Base-by-base conservation (phyloP, 2,329 filamentous ascomycete species). In the Ampelomyces quisqualis region DNA sequence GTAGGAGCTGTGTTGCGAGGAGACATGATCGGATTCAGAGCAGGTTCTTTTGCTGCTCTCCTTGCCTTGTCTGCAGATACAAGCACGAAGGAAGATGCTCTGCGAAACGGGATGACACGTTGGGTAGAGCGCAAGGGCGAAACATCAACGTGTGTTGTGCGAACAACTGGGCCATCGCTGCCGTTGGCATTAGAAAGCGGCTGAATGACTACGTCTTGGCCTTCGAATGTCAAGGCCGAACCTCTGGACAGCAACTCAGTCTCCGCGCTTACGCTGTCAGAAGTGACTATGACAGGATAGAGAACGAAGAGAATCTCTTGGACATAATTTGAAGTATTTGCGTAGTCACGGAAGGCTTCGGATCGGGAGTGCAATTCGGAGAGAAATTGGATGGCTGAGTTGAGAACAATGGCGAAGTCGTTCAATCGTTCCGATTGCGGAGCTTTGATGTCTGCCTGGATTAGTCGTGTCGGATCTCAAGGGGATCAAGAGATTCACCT, bases 61-160 rank as follows among this genome's bases (percentile, higher is more conserved):
- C 78, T 76, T 0, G 77, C 73, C 41, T 80, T 80, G 40, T 87
- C 81, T 2, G 87, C 79, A 5, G 87, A 90, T 15, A 98, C 76
- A 2, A 98, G 78, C 20, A 97, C 84, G 64, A 97, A 98, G 0
- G 91, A 96, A 0, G 91, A 96, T 2, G 88, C 85, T 55, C 90
- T 82, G 22, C 85, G 82, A 18, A 94, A 74, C 14, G 83, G 80
- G 5, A 82, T 80, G 0, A 84, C 81, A 45, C 77, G 67, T 26
- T 70, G 61, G 28, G 53, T 38, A 9, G 53, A 58, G 3, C 65
- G 62, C n/a, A 53, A 57, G 20, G 65, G 65, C 5, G 67, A 57
- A 1, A 40, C 29, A 7, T 63, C 74, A 27, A 80, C 76, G 4
- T 80, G 84, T 13, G 82, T 80, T 3, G 88, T 90, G 48, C 86